phyloP scores from a whole-genome alignment of 1,284 basidiomycete species.

The Fomitopsis schrenkii region DNA sequence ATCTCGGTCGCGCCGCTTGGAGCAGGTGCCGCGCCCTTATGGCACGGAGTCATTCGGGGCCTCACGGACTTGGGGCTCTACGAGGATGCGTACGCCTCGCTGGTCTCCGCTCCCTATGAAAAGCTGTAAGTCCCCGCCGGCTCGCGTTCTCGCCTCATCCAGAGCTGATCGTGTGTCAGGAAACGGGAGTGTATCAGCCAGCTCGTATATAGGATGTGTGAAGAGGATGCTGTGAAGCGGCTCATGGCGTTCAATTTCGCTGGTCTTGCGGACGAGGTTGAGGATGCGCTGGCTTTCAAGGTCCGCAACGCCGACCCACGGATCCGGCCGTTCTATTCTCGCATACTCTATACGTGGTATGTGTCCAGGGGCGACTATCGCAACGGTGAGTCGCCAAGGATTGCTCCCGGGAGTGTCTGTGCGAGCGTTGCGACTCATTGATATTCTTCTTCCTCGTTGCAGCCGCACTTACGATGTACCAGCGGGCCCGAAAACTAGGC shows the following conservation, averaged over 20 bases:
- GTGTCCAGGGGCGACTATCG: conserved; percentile 83
- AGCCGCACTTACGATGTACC: conserved; percentile 94
- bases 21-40: conserved; percentile 60
- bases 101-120: conserved; percentile 72
- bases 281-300: conserved; percentile 89
- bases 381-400: conserved; percentile 56
- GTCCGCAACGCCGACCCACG: conserved; percentile 92
- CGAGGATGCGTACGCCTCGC: conserved; percentile 80
- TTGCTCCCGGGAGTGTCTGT: conserved; percentile 9
- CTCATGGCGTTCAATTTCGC: conserved; percentile 86
- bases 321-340: conserved; percentile 82
- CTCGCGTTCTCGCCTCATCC: background rate
- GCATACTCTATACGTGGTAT: conserved; percentile 95
- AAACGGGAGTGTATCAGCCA: conserved; percentile 78
- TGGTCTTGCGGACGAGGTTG: conserved; percentile 84
- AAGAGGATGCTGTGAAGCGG: conserved; percentile 76
- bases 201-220: conserved; percentile 91
- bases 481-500: conserved; percentile 79
- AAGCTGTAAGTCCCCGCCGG: conserved; percentile 57
- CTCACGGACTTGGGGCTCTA: conserved; percentile 70
- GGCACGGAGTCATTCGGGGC: conserved; percentile 78
- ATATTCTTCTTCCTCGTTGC: conserved; percentile 8
- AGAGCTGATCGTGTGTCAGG: conserved; percentile 37
- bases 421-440: conserved; percentile 1
- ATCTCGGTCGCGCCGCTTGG: conserved; percentile 59